phyloP scores from a whole-genome alignment of 75 land plant genomes.

The Chamaecyparis obtusa region DNA sequence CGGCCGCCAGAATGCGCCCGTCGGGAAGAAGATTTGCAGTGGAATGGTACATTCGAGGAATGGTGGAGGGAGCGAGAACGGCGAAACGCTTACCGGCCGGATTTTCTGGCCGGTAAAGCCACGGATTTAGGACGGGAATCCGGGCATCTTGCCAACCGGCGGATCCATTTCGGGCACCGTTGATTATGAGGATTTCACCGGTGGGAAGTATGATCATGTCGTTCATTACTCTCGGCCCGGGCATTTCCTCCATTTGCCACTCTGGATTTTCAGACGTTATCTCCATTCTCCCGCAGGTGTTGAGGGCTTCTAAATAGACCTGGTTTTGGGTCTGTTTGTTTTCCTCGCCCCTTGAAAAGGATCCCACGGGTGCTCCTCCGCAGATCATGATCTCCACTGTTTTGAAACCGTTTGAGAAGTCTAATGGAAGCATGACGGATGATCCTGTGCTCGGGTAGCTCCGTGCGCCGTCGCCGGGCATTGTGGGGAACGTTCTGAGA shows the following conservation, averaged over 20 bases:
- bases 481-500: constrained; percentile 23
- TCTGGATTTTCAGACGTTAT: constrained; percentile 46
- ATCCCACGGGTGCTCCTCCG: constrained; percentile 62
- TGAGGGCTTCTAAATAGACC: constrained; percentile 22
- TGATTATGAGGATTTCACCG: constrained; percentile 69
- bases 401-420: background rate
- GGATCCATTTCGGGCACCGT: constrained; percentile 51
- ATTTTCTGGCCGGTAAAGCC: constrained; percentile 29
- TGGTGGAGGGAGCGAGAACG: constrained; percentile 20
- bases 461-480: constrained; percentile 29
- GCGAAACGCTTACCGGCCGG: constrained; percentile 20
- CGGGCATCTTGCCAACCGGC: constrained; percentile 59
- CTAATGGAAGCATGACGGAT: constrained; percentile 25
- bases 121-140: constrained; percentile 43
- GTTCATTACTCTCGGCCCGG: constrained; percentile 58
- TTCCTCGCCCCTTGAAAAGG: constrained; percentile 3
- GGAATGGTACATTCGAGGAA: constrained; percentile 72
- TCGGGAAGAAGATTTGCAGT: constrained; percentile 44
- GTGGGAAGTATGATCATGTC: constrained; percentile 73
- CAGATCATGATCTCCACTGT: constrained; percentile 54
- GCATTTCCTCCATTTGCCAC: constrained; percentile 73
- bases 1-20: constrained; percentile 55
- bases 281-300: constrained; percentile 48
- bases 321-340: no score
- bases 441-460: constrained; percentile 37